These are phyloP conservation scores for Sphaerulina vaccinii DNA, from an alignment of 2,329 filamentous ascomycete species.

Conservation along the genomic window DNA sequence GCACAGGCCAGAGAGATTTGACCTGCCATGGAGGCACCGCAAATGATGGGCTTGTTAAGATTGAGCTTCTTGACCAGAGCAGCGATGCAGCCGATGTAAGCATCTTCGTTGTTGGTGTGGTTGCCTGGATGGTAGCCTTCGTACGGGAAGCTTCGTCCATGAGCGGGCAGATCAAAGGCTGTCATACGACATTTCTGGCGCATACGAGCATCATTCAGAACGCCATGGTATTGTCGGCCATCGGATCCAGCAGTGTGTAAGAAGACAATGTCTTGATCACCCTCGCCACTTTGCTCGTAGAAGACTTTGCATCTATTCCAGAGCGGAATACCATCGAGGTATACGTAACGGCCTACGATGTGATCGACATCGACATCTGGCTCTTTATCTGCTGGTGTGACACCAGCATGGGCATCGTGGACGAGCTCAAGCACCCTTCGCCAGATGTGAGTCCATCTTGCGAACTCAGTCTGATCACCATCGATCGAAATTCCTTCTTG, in stretches of 20 bases:
- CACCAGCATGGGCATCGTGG: slow-evolving; percentile 49
- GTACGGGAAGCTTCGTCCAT: slow-evolving; percentile 50
- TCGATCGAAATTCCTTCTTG: slow-evolving; percentile 50
- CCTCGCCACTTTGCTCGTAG: slow-evolving; percentile 50
- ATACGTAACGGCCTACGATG: slow-evolving; percentile 50
- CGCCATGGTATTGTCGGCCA: slow-evolving; percentile 51
- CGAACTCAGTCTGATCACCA: slow-evolving; percentile 49
- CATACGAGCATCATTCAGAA: slow-evolving; percentile 52
- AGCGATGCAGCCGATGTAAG: slow-evolving; percentile 48
- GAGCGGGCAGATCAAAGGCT: slow-evolving; percentile 52
- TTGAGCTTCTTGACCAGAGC: slow-evolving; percentile 47
- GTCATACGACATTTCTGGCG: slow-evolving; percentile 51
- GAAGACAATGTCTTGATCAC: slow-evolving; percentile 46
- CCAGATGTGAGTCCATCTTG: slow-evolving; percentile 49
- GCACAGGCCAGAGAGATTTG: slow-evolving; percentile 51
- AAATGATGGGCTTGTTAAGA: slow-evolving; percentile 49
- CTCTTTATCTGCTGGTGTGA: slow-evolving; percentile 44
- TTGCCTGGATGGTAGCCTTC: slow-evolving; percentile 41
- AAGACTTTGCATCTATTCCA: slow-evolving; percentile 53
- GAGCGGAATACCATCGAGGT: slow-evolving; percentile 44
- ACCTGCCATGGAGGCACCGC: slow-evolving; percentile 53
- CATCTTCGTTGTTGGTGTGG: slow-evolving; percentile 51
- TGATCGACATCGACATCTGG: slow-evolving; percentile 42
- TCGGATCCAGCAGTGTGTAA: slow-evolving; percentile 45
- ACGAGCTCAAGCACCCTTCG: slow-evolving; percentile 49